phyloP scores from a whole-genome alignment of 495 filamentous ascomycete species.

The Podospora appendiculata region DNA sequence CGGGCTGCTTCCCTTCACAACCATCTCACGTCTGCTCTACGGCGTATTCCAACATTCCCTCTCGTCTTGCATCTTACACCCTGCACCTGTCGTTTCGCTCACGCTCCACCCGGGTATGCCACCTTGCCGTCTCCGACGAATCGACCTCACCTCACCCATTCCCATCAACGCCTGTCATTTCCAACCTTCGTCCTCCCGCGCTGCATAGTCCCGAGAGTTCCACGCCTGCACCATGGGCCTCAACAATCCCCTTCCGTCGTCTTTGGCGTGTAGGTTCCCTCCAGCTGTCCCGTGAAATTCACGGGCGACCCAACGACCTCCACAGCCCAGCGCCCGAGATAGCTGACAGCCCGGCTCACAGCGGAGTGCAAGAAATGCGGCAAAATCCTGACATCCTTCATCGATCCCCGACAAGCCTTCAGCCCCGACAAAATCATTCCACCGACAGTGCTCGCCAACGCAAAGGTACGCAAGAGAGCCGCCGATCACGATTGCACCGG shows the following conservation, averaged over 20 bases:
- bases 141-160: neutral
- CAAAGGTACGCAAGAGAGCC: conserved; percentile 57
- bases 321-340: neutral
- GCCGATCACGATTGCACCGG: neutral
- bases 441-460: conserved; percentile 77
- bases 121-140: no score
- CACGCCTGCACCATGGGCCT: conserved; percentile 36
- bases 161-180: neutral
- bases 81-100: no score
- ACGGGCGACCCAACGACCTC: neutral
- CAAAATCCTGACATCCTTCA: conserved; percentile 89
- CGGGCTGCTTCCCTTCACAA: no score
- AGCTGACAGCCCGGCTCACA: conserved; percentile 21
- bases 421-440: conserved; percentile 97
- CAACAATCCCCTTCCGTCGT: conserved; percentile 52
- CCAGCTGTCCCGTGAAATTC: conserved; percentile 9
- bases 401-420: conserved; percentile 90
- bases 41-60: no score
- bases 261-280: conserved; percentile 46
- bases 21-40: no score
- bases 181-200: conserved; percentile 1
- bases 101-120: no score
- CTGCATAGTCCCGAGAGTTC: neutral
- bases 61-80: no score
- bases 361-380: conserved; percentile 86